Base-by-base conservation (phyloP, 768 basidiomycete species). In the Auricularia cornea region DNA sequence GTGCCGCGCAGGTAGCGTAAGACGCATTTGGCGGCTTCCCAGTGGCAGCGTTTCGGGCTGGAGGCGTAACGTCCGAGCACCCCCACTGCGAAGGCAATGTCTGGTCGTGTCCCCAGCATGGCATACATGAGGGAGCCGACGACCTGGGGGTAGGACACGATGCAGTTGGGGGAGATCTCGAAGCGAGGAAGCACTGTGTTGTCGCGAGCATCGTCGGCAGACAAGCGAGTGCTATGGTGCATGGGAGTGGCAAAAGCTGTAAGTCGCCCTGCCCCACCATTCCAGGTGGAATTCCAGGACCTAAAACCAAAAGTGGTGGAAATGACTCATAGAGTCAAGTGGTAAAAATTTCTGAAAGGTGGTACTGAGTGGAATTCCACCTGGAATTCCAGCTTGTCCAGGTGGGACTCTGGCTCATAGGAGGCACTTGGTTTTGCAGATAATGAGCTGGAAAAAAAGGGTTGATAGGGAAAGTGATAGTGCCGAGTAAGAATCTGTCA, bases 1-100 rank as follows among this genome's bases (percentile, higher is more conserved):
- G 66, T 67, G 2, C 59, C 59, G n/a, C 64, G 59, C 12, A 67
- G 66, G 41, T 67, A 67, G 6, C 62, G 44, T 31, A 67, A 60
- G 8, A 67, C 20, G 32, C 52, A 57, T 33, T 63, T 65, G 11
- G 63, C 62, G 28, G 65, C 62, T 30, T 60, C 51, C 66, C 66
- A 66, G 40, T 66, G 66, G 31, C 30, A 40, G n/a, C 18, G 18
- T 14, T 56, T 51, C 3, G 66, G 66, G 32, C 64, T 63, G 11
- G 33, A 11, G 16, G 28, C 41, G 62, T 66, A 67, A n/a, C 60
- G 66, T 3, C 40, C 28, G 16, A 66, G 66, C 26, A 51, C 38
- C 23, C 23, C 26, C 28, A 63, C 60, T 6, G 65, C 29, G 35
- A 32, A 66, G 16, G 57, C n/a, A 30, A 67, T 66, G 44, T 67